Conservation (phyloP, 306 rosid genomes). For the Dryas alaskensis region DNA sequence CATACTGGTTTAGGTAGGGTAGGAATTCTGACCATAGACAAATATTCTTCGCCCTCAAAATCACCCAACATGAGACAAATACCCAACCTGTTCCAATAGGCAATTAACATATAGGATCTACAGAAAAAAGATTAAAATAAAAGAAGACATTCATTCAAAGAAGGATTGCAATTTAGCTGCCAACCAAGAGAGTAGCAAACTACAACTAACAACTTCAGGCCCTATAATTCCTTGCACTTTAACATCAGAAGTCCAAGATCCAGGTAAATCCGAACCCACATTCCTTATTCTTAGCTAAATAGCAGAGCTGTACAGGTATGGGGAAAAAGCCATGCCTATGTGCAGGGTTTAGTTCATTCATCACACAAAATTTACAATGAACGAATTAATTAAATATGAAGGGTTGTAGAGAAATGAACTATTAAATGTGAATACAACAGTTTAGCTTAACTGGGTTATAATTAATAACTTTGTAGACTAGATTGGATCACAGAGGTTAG, state of each 20-base stretch:
- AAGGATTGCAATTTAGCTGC: not conserved
- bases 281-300: not conserved
- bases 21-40: not conserved
- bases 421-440: no score
- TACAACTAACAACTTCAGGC: not conserved
- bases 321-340: not conserved
- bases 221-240: not conserved
- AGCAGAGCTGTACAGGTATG: not conserved
- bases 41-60: not conserved
- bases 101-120: no score
- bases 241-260: slow-evolving; percentile 7
- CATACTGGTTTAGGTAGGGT: not conserved
- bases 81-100: not conserved
- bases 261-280: not conserved
- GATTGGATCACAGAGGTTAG: not conserved
- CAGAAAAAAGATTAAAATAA: not conserved
- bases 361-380: not conserved
- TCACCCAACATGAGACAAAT: not conserved
- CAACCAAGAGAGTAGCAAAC: not conserved
- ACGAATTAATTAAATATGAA: not conserved
- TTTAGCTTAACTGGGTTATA: not conserved
- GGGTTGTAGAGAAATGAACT: not conserved
- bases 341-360: not conserved
- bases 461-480: not conserved
- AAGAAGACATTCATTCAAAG: not conserved